phyloP scores from a whole-genome alignment of 2,329 filamentous ascomycete species.

The Cercospora sp. region DNA sequence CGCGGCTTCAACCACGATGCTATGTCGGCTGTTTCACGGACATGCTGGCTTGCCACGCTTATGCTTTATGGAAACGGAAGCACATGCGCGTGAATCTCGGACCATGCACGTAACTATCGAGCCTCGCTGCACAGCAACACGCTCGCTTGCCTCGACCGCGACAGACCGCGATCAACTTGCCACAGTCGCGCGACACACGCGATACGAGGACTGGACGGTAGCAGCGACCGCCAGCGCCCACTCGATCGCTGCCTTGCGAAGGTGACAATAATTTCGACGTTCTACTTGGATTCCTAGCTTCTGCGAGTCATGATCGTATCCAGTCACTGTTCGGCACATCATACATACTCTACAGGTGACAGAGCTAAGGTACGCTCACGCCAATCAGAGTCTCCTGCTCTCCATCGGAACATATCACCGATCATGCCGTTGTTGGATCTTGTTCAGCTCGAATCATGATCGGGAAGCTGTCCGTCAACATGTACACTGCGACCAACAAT shows the following conservation, averaged over 20 bases:
- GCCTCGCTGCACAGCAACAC: slow-evolving; percentile 4
- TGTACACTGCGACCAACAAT: background rate
- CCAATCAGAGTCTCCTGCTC: background rate
- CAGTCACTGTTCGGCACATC: background rate
- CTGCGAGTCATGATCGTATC: background rate
- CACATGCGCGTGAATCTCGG: slow-evolving; percentile 20
- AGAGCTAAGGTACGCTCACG: background rate
- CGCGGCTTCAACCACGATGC: slow-evolving; percentile 19
- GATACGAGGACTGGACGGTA: background rate
- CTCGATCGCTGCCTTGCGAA: background rate
- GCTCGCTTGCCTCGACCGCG: background rate
- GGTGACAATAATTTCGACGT: background rate
- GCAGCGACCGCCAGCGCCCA: background rate
- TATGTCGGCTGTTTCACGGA: slow-evolving; percentile 18
- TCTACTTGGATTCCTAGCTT: background rate
- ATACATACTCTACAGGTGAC: background rate
- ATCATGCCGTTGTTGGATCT: background rate
- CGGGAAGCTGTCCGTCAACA: background rate
- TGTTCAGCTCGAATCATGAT: background rate
- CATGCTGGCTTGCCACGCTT: slow-evolving; percentile 13
- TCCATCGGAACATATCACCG: background rate
- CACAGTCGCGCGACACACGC: background rate
- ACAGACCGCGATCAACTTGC: background rate
- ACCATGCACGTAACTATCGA: slow-evolving; percentile 6
- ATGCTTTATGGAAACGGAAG: slow-evolving; percentile 11